Evolutionary conservation across 2,329 filamentous ascomycete species (phyloP).

Genomic region (Cercospora sesami): DNA sequence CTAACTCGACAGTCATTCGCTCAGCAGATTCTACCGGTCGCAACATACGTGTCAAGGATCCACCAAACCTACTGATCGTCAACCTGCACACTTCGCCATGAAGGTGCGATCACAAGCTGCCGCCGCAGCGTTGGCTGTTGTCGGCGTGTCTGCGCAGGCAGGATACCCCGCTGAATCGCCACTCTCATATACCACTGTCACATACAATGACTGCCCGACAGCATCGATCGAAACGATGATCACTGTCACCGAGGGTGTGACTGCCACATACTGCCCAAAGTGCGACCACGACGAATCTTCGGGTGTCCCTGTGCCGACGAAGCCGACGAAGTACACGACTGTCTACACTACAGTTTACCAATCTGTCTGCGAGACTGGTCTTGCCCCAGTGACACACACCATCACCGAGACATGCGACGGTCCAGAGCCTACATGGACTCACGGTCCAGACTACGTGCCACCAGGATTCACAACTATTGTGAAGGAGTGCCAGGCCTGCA

Average conservation of each 20-base stretch:
- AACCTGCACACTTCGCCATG: slow-evolving; percentile 16
- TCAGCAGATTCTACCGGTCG: slow-evolving; percentile 12
- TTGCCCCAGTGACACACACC: slow-evolving; percentile 39
- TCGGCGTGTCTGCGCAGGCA: slow-evolving; percentile 21
- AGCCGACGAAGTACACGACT: slow-evolving; percentile 33
- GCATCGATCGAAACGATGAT: slow-evolving; percentile 36
- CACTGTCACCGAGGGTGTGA: slow-evolving; percentile 40
- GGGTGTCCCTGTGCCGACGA: slow-evolving; percentile 12
- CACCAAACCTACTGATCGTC: neutral
- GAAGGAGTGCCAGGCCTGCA: slow-evolving; percentile 38
- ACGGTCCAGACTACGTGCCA: slow-evolving; percentile 38
- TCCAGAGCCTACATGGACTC: slow-evolving; percentile 38
- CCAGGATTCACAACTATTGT: slow-evolving; percentile 40
- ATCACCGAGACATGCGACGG: slow-evolving; percentile 42
- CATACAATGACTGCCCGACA: slow-evolving; percentile 38
- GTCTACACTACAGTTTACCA: slow-evolving; percentile 41
- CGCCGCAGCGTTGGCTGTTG: slow-evolving; percentile 21
- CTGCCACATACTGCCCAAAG: slow-evolving; percentile 41
- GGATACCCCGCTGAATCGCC: slow-evolving; percentile 16
- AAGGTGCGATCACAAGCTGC: slow-evolving; percentile 18
- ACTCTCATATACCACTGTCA: slow-evolving; percentile 38
- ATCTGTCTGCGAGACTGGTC: slow-evolving; percentile 40
- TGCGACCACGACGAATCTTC: slow-evolving; percentile 30
- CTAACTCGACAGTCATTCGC: slow-evolving; percentile 16
- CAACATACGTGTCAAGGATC: slow-evolving; percentile 1